Base-by-base conservation (phyloP, 352 stramenopile genomes). In the Pythium chondricola region DNA sequence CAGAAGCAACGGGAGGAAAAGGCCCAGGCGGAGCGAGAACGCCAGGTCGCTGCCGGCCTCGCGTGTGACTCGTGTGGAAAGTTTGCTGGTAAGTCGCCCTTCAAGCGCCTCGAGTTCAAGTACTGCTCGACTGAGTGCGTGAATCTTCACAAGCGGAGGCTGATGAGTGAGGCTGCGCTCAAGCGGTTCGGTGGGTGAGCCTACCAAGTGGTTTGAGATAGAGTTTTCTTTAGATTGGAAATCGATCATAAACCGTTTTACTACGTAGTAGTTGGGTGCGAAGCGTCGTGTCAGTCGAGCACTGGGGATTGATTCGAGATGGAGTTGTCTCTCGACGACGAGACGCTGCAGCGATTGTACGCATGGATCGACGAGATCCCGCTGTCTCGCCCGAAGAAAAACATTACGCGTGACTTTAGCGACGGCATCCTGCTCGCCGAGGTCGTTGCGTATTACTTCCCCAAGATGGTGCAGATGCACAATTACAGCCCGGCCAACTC, bases 301-400 rank as follows among this genome's bases (percentile, higher is more conserved):
- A 45, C 14, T 17, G 18, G 39, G 11, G 29, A 8, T 33, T 33
- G 16, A 7, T 27, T 14, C 2, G 42, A 4, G 18, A 85, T 85
- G 69, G 60, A 86, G 46, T 45, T 78, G 26, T 65, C 69, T 31
- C 69, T 92, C 21, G 81, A 93, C 52, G 88, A 97, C 59, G 89
- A 95, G 36, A 90, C 89, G 27, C 63, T 97, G 41, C 88, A 96
- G 67, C 83, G 87, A 27, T 61, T 98, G 49, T 98, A 98, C 58
- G 83, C 85, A 24, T 98, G 94, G 94, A 92, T 98, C 48, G 93
- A 98, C 42, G 85, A 96, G 54, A 96, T 98, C 52, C 88, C 92
- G 40, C 65, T 98, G 11, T 96, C 84, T 20, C 70, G 94, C 8
- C 91, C 93, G 2, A 98, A 98, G 79, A 88, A 90, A 52, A 98